Evolutionary conservation across 805 yeast species (phyloP).

Genomic region (Saccharomycopsis microspora): DNA sequence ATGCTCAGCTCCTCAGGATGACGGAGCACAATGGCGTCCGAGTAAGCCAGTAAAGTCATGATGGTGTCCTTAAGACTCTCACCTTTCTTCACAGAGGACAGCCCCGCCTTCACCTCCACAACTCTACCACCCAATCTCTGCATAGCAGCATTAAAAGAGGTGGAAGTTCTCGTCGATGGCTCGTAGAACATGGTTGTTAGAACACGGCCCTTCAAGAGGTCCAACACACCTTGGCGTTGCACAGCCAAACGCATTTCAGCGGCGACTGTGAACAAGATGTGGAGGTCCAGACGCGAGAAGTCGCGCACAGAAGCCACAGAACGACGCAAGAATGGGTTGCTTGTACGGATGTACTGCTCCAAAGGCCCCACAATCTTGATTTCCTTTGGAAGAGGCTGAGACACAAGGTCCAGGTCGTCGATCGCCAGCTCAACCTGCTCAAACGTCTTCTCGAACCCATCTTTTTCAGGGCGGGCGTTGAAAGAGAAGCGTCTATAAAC

Average conservation of each 20-base stretch:
- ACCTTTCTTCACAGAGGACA: conserved; percentile 96
- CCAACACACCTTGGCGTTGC: conserved; percentile 91
- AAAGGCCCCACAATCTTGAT: conserved; percentile 72
- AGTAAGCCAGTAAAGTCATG: conserved; percentile 87
- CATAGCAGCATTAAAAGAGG: conserved; percentile 99
- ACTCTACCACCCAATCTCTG: conserved; percentile 98
- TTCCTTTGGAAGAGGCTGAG: conserved; percentile 62
- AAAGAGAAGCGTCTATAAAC: conserved; percentile 12
- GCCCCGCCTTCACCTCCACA: conserved; percentile 69
- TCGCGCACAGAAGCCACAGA: conserved; percentile 83
- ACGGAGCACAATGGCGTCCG: conserved; percentile 94
- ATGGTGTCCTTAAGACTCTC: conserved; percentile 96
- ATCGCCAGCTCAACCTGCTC: conserved; percentile 35
- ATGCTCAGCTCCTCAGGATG: conserved; percentile 92
- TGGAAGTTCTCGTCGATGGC: conserved; percentile 94
- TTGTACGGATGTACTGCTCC: conserved; percentile 60
- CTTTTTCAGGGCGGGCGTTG: conserved; percentile 4
- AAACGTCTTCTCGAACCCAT: conserved; percentile 20
- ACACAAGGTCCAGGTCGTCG: conserved; percentile 61
- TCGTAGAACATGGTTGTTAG: conserved; percentile 94
- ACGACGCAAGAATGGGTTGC: conserved; percentile 85
- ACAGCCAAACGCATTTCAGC: conserved; percentile 96
- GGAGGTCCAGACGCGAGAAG: conserved; percentile 80
- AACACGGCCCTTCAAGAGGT: conserved; percentile 79
- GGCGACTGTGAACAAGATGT: conserved; percentile 88